Evolutionary conservation across 2,329 filamentous ascomycete genomes (phyloP).

Genomic region (Cryphonectria carpinicola): DNA sequence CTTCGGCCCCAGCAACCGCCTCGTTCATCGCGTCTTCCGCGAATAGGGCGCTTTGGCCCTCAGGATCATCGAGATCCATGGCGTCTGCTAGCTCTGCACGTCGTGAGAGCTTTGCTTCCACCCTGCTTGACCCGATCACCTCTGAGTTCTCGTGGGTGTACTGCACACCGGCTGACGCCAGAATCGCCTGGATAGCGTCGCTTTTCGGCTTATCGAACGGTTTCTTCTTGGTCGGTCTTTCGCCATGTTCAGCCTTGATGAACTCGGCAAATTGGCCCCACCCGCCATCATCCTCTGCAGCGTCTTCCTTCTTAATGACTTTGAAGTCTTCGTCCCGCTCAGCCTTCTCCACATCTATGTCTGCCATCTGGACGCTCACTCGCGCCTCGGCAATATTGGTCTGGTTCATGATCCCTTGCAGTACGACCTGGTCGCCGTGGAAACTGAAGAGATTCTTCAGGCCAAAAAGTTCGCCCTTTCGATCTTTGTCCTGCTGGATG

Average conservation of each 20-base stretch:
- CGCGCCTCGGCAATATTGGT: slow-evolving; percentile 95
- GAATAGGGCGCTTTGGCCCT: slow-evolving; percentile 61
- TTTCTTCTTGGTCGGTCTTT: slow-evolving; percentile 41
- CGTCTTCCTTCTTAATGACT: slow-evolving; percentile 49
- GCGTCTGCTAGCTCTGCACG: slow-evolving; percentile 68
- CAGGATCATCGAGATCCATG: slow-evolving; percentile 34
- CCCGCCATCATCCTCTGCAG: slow-evolving; percentile 62
- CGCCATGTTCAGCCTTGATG: slow-evolving; percentile 52
- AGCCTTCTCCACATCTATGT: slow-evolving; percentile 70
- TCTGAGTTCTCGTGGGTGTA: slow-evolving; percentile 98
- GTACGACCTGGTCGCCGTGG: slow-evolving; percentile 75
- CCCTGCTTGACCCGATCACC: slow-evolving; percentile 86
- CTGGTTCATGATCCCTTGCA: slow-evolving; percentile 97
- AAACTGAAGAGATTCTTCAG: slow-evolving; percentile 85
- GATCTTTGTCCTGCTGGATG: slow-evolving; percentile 79
- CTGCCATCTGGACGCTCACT: slow-evolving; percentile 79
- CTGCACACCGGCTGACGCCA: slow-evolving; percentile 84
- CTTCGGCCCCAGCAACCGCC: slow-evolving; percentile 35
- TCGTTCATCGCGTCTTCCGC: slow-evolving; percentile 49
- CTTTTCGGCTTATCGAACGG: slow-evolving; percentile 50
- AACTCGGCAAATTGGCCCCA: slow-evolving; percentile 74
- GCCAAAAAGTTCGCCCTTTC: slow-evolving; percentile 94
- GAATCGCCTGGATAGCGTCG: slow-evolving; percentile 86
- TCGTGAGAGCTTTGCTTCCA: slow-evolving; percentile 84
- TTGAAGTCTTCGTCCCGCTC: slow-evolving; percentile 48